Evolutionary conservation across 78 protist species (phyloP).

Genomic region (Parvularia atlantis): DNA sequence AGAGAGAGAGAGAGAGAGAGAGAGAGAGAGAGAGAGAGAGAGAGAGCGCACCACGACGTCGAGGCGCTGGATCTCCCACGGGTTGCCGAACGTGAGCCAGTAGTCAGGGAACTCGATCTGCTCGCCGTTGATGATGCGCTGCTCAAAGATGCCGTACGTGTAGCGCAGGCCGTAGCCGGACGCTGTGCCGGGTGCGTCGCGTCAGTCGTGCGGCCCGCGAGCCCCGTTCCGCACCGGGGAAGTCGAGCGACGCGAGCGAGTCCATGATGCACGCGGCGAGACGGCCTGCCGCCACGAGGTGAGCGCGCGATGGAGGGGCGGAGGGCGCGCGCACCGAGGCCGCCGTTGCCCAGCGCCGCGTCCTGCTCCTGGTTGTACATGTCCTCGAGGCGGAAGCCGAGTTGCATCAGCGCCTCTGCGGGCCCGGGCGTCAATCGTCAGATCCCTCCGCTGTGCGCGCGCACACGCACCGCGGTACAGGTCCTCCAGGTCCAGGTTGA

Average conservation of each 20-base stretch:
- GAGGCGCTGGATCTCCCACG: conserved; percentile 79
- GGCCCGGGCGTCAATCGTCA: too few species aligned
- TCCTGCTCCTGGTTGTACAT: conserved; percentile 81
- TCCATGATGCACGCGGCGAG: conserved; percentile 93
- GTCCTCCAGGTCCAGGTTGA: conserved; percentile 53
- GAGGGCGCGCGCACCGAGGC: conserved; percentile 88
- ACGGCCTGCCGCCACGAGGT: conserved; percentile 19
- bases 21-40: too few species aligned
- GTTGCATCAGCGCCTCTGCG: conserved; percentile 41
- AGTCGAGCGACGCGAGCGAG: conserved; percentile 79
- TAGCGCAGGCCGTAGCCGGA: conserved; percentile 83
- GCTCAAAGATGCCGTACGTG: conserved; percentile 91
- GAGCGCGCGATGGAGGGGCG: not conserved
- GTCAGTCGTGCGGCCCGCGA: conserved; percentile 78
- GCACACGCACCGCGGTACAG: too few species aligned
- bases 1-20: too few species aligned
- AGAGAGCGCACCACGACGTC: too few species aligned
- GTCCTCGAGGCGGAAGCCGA: conserved; percentile 54
- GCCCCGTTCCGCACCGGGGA: too few species aligned
- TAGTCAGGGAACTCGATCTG: conserved; percentile 83
- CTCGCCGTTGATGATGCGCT: conserved; percentile 67
- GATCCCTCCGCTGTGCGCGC: too few species aligned
- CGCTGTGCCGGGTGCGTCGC: conserved; percentile 65
- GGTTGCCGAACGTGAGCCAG: conserved; percentile 78
- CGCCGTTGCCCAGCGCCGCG: conserved; percentile 96